Conservation (phyloP, 1,284 basidiomycete species). For the Cystobasidium sp. region DNA sequence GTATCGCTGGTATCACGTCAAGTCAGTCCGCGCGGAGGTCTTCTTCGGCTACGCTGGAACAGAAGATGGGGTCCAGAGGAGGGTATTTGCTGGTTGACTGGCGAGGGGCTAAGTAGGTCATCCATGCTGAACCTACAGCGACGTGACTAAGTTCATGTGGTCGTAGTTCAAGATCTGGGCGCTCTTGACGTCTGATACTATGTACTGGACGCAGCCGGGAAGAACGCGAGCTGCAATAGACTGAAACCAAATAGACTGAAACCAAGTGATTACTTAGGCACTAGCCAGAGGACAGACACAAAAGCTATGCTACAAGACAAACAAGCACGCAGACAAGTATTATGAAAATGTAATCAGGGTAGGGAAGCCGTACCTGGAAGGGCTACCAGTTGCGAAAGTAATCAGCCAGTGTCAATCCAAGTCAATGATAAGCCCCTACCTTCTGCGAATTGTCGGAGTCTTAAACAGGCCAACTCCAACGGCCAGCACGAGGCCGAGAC, state of each 20-base stretch:
- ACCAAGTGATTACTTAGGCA: too few relatives aligned
- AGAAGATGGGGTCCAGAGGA: conserved; percentile 14
- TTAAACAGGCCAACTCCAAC: conserved; percentile 20
- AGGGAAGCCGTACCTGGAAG: too few relatives aligned
- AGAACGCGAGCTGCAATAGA: too few relatives aligned
- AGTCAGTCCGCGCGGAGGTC: conserved; percentile 21
- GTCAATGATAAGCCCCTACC: neutral
- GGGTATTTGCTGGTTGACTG: conserved; percentile 18
- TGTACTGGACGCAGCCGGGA: too few relatives aligned
- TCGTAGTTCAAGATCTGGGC: neutral
- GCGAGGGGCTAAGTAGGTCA: conserved; percentile 18
- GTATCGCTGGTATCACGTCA: neutral
- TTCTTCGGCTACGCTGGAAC: conserved; percentile 9
- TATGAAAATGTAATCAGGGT: too few relatives aligned
- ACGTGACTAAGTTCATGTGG: neutral
- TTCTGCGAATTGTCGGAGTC: conserved; percentile 1
- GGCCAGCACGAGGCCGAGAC: conserved; percentile 20
- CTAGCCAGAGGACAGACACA: too few relatives aligned
- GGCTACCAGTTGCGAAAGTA: too few relatives aligned
- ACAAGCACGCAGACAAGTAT: too few relatives aligned
- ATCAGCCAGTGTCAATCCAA: too few relatives aligned
- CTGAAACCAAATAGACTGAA: too few relatives aligned
- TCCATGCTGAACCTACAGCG: neutral
- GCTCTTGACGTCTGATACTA: neutral
- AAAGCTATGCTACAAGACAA: too few relatives aligned